Base-by-base conservation (phyloP, 345 rosid species). In the Orychophragmus violaceus region DNA sequence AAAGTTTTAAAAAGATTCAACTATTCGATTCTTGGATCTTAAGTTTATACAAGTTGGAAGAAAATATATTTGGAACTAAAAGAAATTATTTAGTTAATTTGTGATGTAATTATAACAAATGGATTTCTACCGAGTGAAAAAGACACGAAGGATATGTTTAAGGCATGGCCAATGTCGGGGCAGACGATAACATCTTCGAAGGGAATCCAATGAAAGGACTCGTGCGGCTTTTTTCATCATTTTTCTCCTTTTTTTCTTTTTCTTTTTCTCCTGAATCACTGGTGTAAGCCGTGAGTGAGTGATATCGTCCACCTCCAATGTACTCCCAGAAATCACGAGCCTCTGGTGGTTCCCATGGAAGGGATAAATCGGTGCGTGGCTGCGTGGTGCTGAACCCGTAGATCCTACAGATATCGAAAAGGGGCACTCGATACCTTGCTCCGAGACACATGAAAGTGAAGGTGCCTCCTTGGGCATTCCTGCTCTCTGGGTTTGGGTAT, bases 181-280 rank as follows among this genome's bases (percentile, higher is more conserved):
- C 59, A 30, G 58, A 51, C 28, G 24, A 59, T 60, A 60, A 44
- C 70, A 74, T 36, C 46, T 53, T 8, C 33, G 12, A 55, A 55
- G 70, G 70, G 78, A 75, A 75, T 75, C 78, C 75, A 69, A 75
- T 69, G 78, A 63, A 69, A 54, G 53, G 65, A 69, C 74, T 69
- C 78, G 70, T 75, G 74, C 70, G 75, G 70, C 70, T 29, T 75
- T 74, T 55, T 14, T 52, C 63, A 66, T 66, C 68, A 74, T 60
- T 66, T 66, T n/a, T 64, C 9, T 23, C 14, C n/a, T 29, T 60
- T 19, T 25, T 41, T 22, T 7, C 12, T 23, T 24, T 18, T 17
- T 48, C 13, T n/a, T 13, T 35, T n/a, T 10, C 18, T 37, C 17
- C n/a, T n/a, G n/a, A n/a, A n/a, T n/a, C n/a, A n/a, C n/a, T n/a